Evolutionary conservation across 768 basidiomycete species (phyloP).

Genomic region (Boletus rex-veris): DNA sequence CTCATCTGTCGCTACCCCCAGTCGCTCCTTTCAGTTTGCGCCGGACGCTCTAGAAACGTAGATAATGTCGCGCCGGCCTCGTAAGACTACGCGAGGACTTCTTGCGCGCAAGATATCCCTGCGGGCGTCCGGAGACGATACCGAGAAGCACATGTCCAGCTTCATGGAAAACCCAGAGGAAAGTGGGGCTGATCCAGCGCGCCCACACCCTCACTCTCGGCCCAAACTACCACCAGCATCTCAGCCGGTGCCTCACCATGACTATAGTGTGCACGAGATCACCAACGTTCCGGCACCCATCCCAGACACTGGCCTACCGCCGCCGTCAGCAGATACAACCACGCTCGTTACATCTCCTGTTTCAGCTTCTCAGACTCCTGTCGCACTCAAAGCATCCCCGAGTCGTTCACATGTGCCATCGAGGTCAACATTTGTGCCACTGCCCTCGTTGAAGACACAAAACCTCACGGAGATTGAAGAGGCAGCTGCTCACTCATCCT

Average conservation of each 20-base stretch:
- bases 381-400: conserved; percentile 16
- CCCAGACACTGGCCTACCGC: conserved; percentile 32
- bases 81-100: conserved; percentile 3
- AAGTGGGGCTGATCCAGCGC: neutral
- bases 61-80: conserved; percentile 18
- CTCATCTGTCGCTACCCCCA: conserved; percentile 9
- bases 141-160: conserved; percentile 19
- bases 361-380: conserved; percentile 22
- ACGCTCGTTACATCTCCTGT: conserved; percentile 7
- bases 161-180: neutral
- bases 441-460: conserved; percentile 26
- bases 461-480: conserved; percentile 24
- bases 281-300: conserved; percentile 28
- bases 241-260: conserved; percentile 14
- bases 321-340: conserved; percentile 15
- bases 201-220: neutral
- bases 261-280: conserved; percentile 29
- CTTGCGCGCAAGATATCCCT: conserved; percentile 6
- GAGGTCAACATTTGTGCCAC: conserved; percentile 26
- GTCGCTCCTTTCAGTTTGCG: conserved; percentile 24
- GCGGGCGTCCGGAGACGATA: conserved; percentile 20
- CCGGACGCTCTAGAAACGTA: conserved; percentile 23
- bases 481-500: conserved; percentile 13
- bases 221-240: conserved; percentile 11
- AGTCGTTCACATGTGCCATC: conserved; percentile 12